Base-by-base conservation (phyloP, 1,284 basidiomycete genomes). In the Apiotrichum porosum region DNA sequence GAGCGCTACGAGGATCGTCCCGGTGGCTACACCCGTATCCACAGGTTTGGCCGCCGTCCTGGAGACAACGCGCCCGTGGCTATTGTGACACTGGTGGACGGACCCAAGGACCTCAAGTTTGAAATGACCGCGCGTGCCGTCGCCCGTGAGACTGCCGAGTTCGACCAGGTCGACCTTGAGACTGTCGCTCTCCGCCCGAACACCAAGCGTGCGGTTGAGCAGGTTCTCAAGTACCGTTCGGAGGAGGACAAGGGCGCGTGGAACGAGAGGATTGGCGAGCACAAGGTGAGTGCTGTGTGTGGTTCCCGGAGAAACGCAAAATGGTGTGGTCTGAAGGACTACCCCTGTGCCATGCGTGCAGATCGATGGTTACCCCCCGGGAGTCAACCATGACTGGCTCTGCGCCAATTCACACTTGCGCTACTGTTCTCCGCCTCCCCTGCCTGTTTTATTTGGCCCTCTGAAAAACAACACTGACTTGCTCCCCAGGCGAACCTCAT, bases 21-120 rank as follows among this genome's bases (percentile, higher is more conserved):
- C 5, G 95, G 95, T 10, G 95, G 95, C 8, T 99, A 97, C 77
- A 98, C 95, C 8, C 83, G 95, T 22, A 85, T 98, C 56, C 85
- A 91, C 69, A 88, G 86, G 66, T 88, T 84, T 58, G 95, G 94
- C 33, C 82, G 86, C 69, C 82, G 94, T 17, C 79, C 77, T 48
- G 92, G 93, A 21, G 95, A 99, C 77, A 88, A 95, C 67, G 95
- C 95, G 24, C 90, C 91, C 1, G 80, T 85, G 56, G 94, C 94
- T 4, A 81, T 99, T 49, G 74, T 99, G 36, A 88, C 95, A 72
- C 78, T 99, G 6, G 94, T 98, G 26, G 95, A 98, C 76, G 88
- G 88, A 63, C 88, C 91, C 10, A 79, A 81, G 52, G 95, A 99
- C 73, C 74, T 98, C 36, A 83, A 84, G 56, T 86, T 83, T 66